Conservation (phyloP, 31 red algal genomes). For the Bonnemaisonia californica region DNA sequence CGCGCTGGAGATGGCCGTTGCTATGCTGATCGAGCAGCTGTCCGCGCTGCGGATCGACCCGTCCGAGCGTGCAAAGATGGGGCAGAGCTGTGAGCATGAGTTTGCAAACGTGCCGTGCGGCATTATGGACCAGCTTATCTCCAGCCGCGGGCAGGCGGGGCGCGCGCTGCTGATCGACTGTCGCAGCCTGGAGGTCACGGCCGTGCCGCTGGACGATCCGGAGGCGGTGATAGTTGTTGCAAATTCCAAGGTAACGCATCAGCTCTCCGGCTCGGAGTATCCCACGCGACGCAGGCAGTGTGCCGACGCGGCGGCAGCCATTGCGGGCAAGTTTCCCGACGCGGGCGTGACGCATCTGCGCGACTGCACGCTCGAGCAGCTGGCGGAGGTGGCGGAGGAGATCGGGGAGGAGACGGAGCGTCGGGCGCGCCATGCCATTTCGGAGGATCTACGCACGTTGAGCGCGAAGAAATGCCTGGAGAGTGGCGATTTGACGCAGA, state of each 20-base stretch:
- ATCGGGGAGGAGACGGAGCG: constrained; percentile 56
- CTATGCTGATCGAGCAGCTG: constrained; percentile 72
- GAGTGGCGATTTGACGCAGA: constrained; percentile 53
- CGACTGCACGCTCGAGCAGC: constrained; percentile 78
- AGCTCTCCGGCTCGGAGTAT: constrained; percentile 87
- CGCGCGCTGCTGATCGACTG: constrained; percentile 90
- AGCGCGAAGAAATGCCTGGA: constrained; percentile 65
- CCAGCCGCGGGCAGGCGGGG: constrained; percentile 58
- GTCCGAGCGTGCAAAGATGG: constrained; percentile 65
- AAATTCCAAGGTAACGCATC: constrained; percentile 79
- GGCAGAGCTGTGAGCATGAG: constrained; percentile 89
- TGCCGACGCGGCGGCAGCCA: constrained; percentile 56
- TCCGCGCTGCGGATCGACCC: constrained; percentile 41
- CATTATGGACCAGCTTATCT: constrained; percentile 99
- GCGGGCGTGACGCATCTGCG: constrained; percentile 66
- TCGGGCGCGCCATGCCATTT: constrained; percentile 85
- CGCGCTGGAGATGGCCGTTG: constrained; percentile 86
- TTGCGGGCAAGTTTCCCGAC: constrained; percentile 41
- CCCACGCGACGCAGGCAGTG: constrained; percentile 63
- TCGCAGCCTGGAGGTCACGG: constrained; percentile 40
- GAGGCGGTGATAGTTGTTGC: constrained; percentile 74
- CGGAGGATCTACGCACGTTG: constrained; percentile 79
- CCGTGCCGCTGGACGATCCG: constrained; percentile 78
- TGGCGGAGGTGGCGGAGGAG: constrained; percentile 47
- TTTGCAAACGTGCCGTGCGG: constrained; percentile 89